Conservation (phyloP, 108 stramenopile genomes). For the Skeletonema menzelii region DNA sequence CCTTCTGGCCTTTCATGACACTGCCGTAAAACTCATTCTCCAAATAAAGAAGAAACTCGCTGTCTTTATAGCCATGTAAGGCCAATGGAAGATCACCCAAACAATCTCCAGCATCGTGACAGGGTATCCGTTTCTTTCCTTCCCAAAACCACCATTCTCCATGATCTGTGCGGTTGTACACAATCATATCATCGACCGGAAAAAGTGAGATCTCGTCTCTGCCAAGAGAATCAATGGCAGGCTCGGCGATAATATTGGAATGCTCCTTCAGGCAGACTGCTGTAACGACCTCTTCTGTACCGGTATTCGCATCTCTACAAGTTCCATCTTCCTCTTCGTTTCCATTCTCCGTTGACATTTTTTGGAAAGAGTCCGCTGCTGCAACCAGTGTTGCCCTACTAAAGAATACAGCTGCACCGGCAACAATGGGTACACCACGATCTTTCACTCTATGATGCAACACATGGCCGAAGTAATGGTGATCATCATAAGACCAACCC, state of each 20-base stretch:
- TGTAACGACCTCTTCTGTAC: constrained; percentile 37
- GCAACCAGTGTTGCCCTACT: constrained; percentile 29
- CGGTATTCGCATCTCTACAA: constrained; percentile 39
- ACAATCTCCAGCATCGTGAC: constrained; percentile 36
- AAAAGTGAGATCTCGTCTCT: constrained; percentile 25
- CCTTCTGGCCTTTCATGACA: constrained; percentile 2
- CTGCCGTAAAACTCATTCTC: constrained; percentile 40
- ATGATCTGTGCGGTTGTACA: constrained; percentile 25
- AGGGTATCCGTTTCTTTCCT: constrained; percentile 19
- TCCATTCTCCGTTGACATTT: constrained; percentile 34
- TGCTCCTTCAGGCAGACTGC: constrained; percentile 35
- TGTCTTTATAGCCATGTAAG: constrained; percentile 23
- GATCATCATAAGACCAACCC: constrained; percentile 28
- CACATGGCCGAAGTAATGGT: constrained; percentile 46
- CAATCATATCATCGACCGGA: constrained; percentile 9
- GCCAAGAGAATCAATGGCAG: constrained; percentile 23
- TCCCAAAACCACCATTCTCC: constrained; percentile 48
- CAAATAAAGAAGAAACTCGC: constrained; percentile 15
- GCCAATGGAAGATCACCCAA: constrained; percentile 33
- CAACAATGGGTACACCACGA: constrained; percentile 35
- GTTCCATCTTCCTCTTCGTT: constrained; percentile 42
- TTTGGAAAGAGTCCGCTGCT: constrained; percentile 26
- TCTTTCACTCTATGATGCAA: constrained; percentile 29
- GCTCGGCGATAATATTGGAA: constrained; percentile 20
- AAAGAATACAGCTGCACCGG: constrained; percentile 36